Percentiles rank a stretch among this genome's conserved stretches.
These are phyloP conservation scores for Chrysophaeum taylorii DNA, from an alignment of 352 stramenopile genomes.

Conservation along the genomic window DNA sequence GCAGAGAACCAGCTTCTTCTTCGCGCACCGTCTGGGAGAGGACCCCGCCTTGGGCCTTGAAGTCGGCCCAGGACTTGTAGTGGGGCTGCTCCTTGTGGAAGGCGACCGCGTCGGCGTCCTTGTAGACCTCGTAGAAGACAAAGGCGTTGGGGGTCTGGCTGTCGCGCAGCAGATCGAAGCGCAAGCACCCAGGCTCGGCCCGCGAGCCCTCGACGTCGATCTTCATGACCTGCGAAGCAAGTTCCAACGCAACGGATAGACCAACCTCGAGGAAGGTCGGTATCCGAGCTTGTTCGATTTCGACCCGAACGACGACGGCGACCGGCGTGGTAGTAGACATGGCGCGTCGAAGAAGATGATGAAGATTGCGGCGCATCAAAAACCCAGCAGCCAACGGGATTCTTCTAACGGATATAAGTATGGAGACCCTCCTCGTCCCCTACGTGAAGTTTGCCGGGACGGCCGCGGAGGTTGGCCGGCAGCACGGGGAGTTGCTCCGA, in stretches of 20 bases:
- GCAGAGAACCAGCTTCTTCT: too few species aligned
- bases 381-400: too few species aligned
- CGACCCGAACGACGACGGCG: constrained; percentile 1
- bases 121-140: constrained; percentile 19
- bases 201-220: constrained; percentile 9
- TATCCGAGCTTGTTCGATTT: constrained; percentile 12
- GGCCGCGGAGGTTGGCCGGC: too few species aligned
- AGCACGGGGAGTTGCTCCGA: too few species aligned
- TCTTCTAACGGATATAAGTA: too few species aligned
- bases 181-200: constrained; percentile 1
- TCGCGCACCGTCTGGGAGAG: constrained; percentile 1
- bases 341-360: too few species aligned
- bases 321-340: too few species aligned
- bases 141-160: constrained; percentile 1
- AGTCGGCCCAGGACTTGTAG: constrained; percentile 18
- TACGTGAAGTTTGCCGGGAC: too few species aligned
- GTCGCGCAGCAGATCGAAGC: constrained; percentile 17
- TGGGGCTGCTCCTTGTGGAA: constrained; percentile 12
- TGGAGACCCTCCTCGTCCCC: too few species aligned
- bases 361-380: too few species aligned
- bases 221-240: too few species aligned
- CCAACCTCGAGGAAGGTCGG: constrained; percentile 9
- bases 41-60: constrained; percentile 12
- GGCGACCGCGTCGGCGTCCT: neutral
- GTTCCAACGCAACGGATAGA: too few species aligned